Percentiles rank a stretch among this genome's conserved stretches.
Evolutionary conservation across 495 filamentous ascomycete species (phyloP).

Genomic region (Wilcoxina mikolae): DNA sequence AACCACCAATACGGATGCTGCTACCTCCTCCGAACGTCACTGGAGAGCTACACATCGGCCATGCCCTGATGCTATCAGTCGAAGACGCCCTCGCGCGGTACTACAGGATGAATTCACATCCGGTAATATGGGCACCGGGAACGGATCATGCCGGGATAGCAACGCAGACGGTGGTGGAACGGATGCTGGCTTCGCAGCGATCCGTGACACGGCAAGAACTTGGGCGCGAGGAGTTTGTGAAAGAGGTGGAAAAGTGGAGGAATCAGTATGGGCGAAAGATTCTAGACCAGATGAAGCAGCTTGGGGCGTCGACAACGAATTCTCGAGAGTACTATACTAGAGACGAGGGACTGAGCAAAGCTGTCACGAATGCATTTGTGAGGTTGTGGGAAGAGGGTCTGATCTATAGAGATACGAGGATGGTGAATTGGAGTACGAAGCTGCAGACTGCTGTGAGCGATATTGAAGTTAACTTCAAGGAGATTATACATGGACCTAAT

Average conservation of each 20-base stretch:
- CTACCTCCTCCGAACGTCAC: slow-evolving; percentile 67
- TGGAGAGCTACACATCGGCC: slow-evolving; percentile 53
- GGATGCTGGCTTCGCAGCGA: slow-evolving; percentile 54
- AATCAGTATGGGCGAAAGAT: slow-evolving; percentile 52
- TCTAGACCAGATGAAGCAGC: slow-evolving; percentile 40
- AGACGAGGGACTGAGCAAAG: slow-evolving; percentile 48
- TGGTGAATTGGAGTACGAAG: slow-evolving; percentile 65
- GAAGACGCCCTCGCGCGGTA: slow-evolving; percentile 68
- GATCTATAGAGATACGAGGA: slow-evolving; percentile 60
- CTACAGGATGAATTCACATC: slow-evolving; percentile 45
- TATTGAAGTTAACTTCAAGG: slow-evolving; percentile 63
- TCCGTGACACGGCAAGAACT: slow-evolving; percentile 53
- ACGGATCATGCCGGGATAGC: slow-evolving; percentile 68
- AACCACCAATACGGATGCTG: slow-evolving; percentile 21
- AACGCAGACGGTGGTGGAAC: slow-evolving; percentile 64
- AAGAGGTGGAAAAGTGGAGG: slow-evolving; percentile 56
- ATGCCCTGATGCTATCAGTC: slow-evolving; percentile 40
- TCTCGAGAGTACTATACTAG: slow-evolving; percentile 60
- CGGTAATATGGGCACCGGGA: slow-evolving; percentile 58
- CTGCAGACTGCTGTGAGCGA: slow-evolving; percentile 63
- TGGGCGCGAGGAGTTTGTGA: slow-evolving; percentile 44
- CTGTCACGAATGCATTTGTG: slow-evolving; percentile 59
- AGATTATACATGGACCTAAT: slow-evolving; percentile 31
- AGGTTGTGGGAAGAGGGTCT: slow-evolving; percentile 57
- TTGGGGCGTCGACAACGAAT: slow-evolving; percentile 53